A percentile compares a stretch with the other conserved stretches of the same genome.
Conservation (phyloP, 2,329 filamentous ascomycete genomes). For the Fusarium haematococcum region DNA sequence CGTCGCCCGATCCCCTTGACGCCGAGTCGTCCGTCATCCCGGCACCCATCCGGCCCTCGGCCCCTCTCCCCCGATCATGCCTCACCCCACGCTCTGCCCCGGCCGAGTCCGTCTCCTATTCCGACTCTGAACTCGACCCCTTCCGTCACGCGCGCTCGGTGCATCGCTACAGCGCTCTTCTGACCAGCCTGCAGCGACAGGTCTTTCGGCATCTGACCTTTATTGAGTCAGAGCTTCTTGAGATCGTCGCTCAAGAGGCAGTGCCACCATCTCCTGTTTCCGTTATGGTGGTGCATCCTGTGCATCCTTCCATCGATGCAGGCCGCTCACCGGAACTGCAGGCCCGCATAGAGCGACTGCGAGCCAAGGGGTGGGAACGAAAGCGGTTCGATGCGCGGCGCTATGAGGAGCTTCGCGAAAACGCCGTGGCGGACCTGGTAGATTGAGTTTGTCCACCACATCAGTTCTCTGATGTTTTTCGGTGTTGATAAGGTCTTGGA, state of each 20-base stretch:
- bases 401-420: constrained; percentile 65
- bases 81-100: constrained; percentile 27
- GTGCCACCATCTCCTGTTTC: constrained; percentile 3
- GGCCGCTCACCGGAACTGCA: constrained; percentile 56
- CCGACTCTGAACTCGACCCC: constrained; percentile 43
- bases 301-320: constrained; percentile 48
- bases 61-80: constrained; percentile 34
- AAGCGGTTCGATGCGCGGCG: constrained; percentile 65
- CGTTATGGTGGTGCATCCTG: background rate
- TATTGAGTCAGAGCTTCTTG: constrained; percentile 55
- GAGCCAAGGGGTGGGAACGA: constrained; percentile 66
- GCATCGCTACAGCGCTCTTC: constrained; percentile 62
- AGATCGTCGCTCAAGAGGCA: constrained; percentile 41
- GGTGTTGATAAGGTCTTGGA: constrained; percentile 5
- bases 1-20: constrained; percentile 37
- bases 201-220: constrained; percentile 61
- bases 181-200: constrained; percentile 61
- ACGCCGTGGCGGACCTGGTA: constrained; percentile 62
- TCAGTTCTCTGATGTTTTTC: background rate
- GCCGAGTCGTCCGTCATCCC: constrained; percentile 1
- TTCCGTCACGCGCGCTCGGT: constrained; percentile 58
- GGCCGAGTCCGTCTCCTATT: constrained; percentile 16
- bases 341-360: constrained; percentile 65
- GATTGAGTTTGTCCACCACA: constrained; percentile 14
- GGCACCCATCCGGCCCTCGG: constrained; percentile 12